phyloP scores from a whole-genome alignment of 345 rosid genomes.

The Orychophragmus violaceus region DNA sequence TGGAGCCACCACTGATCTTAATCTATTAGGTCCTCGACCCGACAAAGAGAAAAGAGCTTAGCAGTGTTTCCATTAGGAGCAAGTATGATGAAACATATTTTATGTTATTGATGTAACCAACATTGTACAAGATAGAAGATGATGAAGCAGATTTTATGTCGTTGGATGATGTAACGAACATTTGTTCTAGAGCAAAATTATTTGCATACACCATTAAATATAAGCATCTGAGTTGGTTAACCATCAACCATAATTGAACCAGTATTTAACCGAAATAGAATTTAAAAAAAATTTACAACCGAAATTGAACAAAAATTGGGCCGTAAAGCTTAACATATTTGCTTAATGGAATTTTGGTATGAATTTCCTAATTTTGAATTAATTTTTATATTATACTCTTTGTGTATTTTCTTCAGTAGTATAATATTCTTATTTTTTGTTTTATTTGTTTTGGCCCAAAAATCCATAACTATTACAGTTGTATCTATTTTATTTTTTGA shows the following conservation, averaged over 20 bases:
- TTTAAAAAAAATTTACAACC: no score
- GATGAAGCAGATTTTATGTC: not conserved
- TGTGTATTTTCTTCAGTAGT: no score
- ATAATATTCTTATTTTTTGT: no score
- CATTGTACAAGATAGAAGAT: not conserved
- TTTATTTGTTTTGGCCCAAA: no score
- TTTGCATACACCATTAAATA: not conserved
- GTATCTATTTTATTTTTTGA: no score
- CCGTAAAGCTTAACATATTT: no score
- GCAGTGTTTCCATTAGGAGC: not conserved
- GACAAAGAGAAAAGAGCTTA: conserved; percentile 37
- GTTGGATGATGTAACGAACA: not conserved
- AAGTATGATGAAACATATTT: not conserved
- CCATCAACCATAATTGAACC: not conserved
- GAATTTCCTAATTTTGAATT: no score
- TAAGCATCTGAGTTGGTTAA: not conserved
- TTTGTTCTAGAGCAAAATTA: not conserved
- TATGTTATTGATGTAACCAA: not conserved
- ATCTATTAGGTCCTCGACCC: conserved; percentile 68
- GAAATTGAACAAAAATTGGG: no score
- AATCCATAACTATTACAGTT: no score
- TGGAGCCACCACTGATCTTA: conserved; percentile 55
- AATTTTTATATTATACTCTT: no score
- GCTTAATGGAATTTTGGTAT: no score
- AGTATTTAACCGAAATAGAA: no score